These are phyloP conservation scores for Pseudonitzschia multistriata DNA, from an alignment of 108 stramenopile species.

Conservation along the genomic window DNA sequence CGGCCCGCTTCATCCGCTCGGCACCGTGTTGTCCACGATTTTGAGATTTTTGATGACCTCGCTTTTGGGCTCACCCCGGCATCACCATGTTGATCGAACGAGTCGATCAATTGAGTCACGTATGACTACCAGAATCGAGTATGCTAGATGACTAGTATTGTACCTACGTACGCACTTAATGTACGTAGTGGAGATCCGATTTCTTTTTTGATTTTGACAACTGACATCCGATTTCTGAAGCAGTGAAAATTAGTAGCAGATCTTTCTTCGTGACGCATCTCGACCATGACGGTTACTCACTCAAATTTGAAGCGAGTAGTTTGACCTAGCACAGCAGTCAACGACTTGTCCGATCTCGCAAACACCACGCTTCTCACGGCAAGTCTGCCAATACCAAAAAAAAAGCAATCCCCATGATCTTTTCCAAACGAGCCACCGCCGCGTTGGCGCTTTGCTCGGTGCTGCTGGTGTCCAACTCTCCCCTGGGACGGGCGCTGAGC, in stretches of 20 bases:
- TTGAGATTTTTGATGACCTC: constrained; percentile 2
- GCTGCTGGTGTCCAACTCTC: not conserved
- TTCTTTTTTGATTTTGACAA: no score
- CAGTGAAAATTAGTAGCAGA: not conserved
- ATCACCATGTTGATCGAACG: not conserved
- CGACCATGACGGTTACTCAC: not conserved
- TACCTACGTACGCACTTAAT: no score
- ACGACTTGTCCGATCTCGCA: not conserved
- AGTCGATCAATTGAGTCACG: not conserved
- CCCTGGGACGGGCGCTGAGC: not conserved
- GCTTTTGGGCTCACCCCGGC: not conserved
- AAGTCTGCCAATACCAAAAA: not conserved
- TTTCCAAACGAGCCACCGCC: no score
- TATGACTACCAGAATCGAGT: no score
- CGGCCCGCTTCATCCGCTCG: not conserved
- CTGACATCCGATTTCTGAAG: not conserved
- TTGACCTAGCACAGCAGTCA: not conserved
- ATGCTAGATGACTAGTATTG: no score
- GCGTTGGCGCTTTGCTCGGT: not conserved
- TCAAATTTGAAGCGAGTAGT: not conserved
- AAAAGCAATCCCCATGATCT: no score
- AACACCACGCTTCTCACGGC: not conserved
- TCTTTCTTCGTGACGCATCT: not conserved
- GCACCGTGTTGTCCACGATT: not conserved
- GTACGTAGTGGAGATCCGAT: no score